Evolutionary conservation across 768 basidiomycete genomes (phyloP).

Genomic region (Suillus subalutaceus): DNA sequence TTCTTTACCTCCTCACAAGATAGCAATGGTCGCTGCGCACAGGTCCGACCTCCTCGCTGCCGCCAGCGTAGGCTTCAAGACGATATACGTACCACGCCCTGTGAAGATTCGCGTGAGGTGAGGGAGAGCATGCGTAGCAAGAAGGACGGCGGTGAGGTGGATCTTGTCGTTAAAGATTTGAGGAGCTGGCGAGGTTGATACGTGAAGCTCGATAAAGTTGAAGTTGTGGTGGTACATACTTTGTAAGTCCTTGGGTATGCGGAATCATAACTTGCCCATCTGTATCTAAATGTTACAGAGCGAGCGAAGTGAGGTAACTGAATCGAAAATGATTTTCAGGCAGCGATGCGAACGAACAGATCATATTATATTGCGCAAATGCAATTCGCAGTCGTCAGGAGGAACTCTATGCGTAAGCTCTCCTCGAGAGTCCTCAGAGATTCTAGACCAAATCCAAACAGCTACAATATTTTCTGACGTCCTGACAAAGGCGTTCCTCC

Average conservation of each 20-base stretch:
- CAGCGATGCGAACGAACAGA: neutral
- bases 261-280: neutral
- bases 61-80: slow-evolving; percentile 52
- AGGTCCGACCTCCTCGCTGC: slow-evolving; percentile 58
- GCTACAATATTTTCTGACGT: neutral
- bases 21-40: slow-evolving; percentile 71
- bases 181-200: slow-evolving; percentile 44
- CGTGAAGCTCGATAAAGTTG: slow-evolving; percentile 16
- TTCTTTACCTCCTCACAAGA: slow-evolving; percentile 42
- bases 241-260: too few species aligned
- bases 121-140: slow-evolving; percentile 43
- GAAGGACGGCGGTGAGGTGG: slow-evolving; percentile 59
- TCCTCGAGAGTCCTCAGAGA: neutral
- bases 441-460: too few species aligned
- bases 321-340: neutral
- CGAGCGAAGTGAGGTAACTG: neutral
- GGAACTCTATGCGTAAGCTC: neutral
- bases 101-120: slow-evolving; percentile 41
- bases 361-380: neutral
- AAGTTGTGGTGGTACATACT: neutral
- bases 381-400: neutral
- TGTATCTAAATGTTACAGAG: neutral
- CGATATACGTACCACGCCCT: slow-evolving; percentile 58
- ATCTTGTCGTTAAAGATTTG: slow-evolving; percentile 56
- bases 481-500: neutral